Evolutionary conservation across 306 rosid species (phyloP).

Genomic region (Myrica gale): DNA sequence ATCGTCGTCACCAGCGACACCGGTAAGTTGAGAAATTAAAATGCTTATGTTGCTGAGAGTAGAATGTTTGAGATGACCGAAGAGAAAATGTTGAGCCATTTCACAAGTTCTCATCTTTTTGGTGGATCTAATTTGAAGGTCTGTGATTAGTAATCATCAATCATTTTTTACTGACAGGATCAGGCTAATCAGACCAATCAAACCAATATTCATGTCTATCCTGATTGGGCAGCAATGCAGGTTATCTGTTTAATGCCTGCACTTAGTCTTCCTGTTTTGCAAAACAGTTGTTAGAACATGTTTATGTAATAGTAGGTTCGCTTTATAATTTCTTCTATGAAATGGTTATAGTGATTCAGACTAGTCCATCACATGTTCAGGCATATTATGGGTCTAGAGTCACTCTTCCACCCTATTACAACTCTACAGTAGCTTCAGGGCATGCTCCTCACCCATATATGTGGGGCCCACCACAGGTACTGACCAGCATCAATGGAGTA

Average conservation of each 20-base stretch:
- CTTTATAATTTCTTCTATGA: constrained; percentile 9
- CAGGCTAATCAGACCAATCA: constrained; percentile 51
- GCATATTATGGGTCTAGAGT: constrained; percentile 94
- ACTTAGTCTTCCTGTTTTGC: constrained; percentile 12
- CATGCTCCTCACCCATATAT: constrained; percentile 90
- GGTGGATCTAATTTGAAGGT: not conserved
- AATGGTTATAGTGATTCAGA: constrained; percentile 23
- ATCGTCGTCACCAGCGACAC: constrained; percentile 59
- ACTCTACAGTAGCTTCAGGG: constrained; percentile 66
- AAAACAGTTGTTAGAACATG: not conserved
- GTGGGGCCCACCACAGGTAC: constrained; percentile 98
- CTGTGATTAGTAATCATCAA: not conserved
- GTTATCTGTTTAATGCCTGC: constrained; percentile 37
- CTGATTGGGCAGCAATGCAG: constrained; percentile 99
- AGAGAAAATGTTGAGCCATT: not conserved
- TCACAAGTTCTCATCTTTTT: not conserved
- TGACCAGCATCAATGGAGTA: constrained; percentile 12
- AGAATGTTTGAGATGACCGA: not conserved
- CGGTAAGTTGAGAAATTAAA: constrained; percentile 45
- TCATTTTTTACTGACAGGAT: constrained; percentile 48
- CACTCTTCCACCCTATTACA: constrained; percentile 76
- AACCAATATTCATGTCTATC: constrained; percentile 61
- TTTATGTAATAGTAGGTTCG: not conserved
- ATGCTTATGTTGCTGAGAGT: not conserved
- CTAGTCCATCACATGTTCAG: constrained; percentile 36